phyloP scores from a whole-genome alignment of 345 rosid species.

The Aquilaria sinensis region DNA sequence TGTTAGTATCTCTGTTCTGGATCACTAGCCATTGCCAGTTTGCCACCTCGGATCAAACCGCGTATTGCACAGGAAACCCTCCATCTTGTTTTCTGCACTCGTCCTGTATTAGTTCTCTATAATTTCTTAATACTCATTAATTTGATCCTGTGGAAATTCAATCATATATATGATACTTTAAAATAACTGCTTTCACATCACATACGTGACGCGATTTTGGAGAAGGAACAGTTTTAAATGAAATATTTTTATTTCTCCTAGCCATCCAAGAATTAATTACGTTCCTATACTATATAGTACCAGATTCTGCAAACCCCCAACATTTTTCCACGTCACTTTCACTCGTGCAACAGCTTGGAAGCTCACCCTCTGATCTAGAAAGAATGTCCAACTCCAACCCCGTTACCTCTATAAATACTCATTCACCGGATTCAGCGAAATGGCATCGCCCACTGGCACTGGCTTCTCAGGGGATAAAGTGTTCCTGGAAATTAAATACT shows the following conservation, averaged over 20 bases:
- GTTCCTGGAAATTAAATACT: too few relatives aligned
- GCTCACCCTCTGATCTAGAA: constrained; percentile 18
- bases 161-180: too few relatives aligned
- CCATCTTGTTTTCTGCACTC: neutral
- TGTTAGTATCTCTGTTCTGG: neutral
- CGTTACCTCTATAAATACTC: constrained; percentile 13
- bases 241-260: too few relatives aligned
- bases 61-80: constrained; percentile 14
- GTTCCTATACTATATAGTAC: neutral
- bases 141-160: too few relatives aligned
- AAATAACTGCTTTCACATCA: too few relatives aligned
- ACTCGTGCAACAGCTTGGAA: constrained; percentile 37
- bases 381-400: neutral
- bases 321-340: constrained; percentile 7
- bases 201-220: too few relatives aligned
- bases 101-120: too few relatives aligned
- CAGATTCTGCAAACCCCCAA: neutral
- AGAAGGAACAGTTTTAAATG: too few relatives aligned
- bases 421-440: neutral
- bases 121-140: too few relatives aligned
- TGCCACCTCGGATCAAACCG: constrained; percentile 18
- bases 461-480: neutral
- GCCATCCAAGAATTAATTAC: constrained; percentile 1
- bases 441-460: neutral
- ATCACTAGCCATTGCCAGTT: neutral